Evolutionary conservation across 2,329 filamentous ascomycete species (phyloP).

Genomic region (Fusarium secorum): DNA sequence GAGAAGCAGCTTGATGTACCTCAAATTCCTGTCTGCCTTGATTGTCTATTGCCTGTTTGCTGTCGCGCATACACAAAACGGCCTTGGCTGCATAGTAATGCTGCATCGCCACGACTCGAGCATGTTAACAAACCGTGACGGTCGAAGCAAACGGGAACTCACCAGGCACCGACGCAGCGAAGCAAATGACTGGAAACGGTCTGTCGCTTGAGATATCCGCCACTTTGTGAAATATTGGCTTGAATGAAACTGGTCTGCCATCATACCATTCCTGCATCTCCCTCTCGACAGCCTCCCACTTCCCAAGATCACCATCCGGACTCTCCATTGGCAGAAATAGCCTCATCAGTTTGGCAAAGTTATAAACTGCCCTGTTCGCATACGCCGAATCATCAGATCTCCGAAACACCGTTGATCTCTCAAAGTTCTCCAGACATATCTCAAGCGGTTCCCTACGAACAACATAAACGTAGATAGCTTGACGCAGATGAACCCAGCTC

Average conservation of each 20-base stretch:
- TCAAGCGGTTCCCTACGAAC: neutral
- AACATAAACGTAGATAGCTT: neutral
- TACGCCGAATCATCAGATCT: neutral
- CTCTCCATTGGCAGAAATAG: neutral
- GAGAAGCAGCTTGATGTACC: fast-evolving
- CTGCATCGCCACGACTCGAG: neutral
- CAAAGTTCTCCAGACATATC: neutral
- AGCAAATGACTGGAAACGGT: neutral
- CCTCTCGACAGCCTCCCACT: neutral
- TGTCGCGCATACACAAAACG: neutral
- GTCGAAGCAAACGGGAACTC: fast-evolving
- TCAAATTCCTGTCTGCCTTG: neutral
- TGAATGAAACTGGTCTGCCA: neutral
- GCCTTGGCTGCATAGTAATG: slow-evolving; percentile 7
- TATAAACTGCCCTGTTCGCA: neutral
- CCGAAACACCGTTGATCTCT: neutral
- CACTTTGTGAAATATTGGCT: neutral
- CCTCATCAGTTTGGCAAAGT: neutral
- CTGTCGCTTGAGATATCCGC: fast-evolving
- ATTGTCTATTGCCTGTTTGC: fast-evolving
- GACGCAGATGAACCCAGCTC: neutral
- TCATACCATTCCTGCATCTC: neutral
- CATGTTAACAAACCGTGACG: fast-evolving
- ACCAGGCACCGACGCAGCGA: neutral
- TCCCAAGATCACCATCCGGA: fast-evolving